Conservation (phyloP, 192 early-diverging fungal genomes). For the Chytriomyces hyalinus region DNA sequence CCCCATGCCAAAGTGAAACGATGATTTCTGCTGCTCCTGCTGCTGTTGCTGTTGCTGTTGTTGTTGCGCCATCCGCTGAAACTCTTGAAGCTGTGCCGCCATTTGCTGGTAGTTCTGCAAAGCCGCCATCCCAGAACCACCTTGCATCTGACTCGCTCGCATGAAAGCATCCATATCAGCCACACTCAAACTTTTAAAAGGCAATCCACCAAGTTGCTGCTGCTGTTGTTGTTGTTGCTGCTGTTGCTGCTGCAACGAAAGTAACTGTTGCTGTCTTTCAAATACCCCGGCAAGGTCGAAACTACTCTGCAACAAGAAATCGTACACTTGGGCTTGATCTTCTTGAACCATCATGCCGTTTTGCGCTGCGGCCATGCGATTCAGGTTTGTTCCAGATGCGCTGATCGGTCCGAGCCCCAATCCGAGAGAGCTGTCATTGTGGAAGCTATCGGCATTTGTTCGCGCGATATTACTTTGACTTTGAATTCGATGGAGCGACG, state of each 20-base stretch:
- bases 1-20: no score
- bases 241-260: conserved; percentile 1
- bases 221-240: neutral
- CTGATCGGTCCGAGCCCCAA: neutral
- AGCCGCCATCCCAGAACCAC: neutral
- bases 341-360: conserved; percentile 8
- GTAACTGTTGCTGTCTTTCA: neutral
- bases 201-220: neutral
- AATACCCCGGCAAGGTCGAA: neutral
- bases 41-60: no score
- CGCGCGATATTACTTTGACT: neutral
- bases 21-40: no score
- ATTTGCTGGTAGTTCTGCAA: neutral
- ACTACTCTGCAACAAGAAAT: conserved; percentile 15
- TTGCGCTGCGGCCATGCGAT: neutral
- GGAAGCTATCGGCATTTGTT: neutral
- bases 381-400: neutral
- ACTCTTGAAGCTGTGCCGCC: neutral
- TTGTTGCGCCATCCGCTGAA: neutral
- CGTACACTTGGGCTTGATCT: conserved; percentile 20
- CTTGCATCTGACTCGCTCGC: conserved; percentile 8
- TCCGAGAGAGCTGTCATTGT: neutral
- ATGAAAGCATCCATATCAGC: conserved; percentile 11
- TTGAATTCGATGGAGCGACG: conserved; percentile 1
- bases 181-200: conserved; percentile 24